A percentile compares a stretch with the other conserved stretches of the same genome.
phyloP scores from a whole-genome alignment of 2,329 filamentous ascomycete genomes.

The Thelonectria discophora region DNA sequence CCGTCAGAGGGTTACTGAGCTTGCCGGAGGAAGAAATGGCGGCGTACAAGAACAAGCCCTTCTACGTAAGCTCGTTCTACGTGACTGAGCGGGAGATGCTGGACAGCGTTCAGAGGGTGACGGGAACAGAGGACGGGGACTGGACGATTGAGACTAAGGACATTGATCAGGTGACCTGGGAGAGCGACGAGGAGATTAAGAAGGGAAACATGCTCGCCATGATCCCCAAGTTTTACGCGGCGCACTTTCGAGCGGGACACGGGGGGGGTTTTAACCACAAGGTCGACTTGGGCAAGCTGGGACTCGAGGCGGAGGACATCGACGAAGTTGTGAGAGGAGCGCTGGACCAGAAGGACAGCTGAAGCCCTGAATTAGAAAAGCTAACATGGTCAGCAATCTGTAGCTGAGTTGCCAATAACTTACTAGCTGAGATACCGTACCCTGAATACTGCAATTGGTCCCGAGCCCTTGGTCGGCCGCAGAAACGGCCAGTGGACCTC shows the following conservation, averaged over 20 bases:
- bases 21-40: constrained; percentile 45
- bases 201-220: constrained; percentile 32
- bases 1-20: constrained; percentile 47
- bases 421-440: neutral
- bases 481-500: constrained; percentile 17
- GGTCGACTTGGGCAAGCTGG: constrained; percentile 40
- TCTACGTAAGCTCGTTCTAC: constrained; percentile 63
- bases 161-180: constrained; percentile 17
- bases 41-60: constrained; percentile 41
- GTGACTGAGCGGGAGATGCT: constrained; percentile 71
- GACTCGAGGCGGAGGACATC: constrained; percentile 42
- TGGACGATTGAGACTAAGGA: constrained; percentile 36
- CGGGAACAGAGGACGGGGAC: constrained; percentile 63
- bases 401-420: neutral
- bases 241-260: constrained; percentile 43
- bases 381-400: too few relatives aligned
- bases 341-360: constrained; percentile 3
- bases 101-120: constrained; percentile 65
- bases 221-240: constrained; percentile 41
- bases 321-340: constrained; percentile 38
- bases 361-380: neutral
- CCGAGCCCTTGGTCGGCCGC: constrained; percentile 8
- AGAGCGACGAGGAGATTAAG: constrained; percentile 27
- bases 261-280: constrained; percentile 47
- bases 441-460: neutral